Base-by-base conservation (phyloP, 345 rosid species). In the Camelina neglecta region DNA sequence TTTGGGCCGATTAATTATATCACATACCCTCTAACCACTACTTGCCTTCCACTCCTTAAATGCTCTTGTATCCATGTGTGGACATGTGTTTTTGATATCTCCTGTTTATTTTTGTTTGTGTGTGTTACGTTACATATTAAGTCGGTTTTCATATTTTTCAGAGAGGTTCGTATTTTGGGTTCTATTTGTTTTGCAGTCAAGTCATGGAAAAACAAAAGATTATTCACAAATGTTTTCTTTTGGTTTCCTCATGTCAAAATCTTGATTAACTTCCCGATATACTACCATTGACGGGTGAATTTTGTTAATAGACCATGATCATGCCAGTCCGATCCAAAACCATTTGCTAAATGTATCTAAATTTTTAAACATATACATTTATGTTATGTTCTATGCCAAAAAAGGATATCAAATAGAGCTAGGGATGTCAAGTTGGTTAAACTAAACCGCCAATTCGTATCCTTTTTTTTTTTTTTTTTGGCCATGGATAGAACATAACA, bases 21-120 rank as follows among this genome's bases (percentile, higher is more conserved):
- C 72, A 50, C 72, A 76, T 76, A 70, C 68, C 18, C 63, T 56
- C 81, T 71, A 77, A 77, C 76, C 21, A 72, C 81, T 64, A 70
- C 71, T 69, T 53, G 66, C 60, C 24, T 65, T 72, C 81, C 50
- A 59, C 73, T 65, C 54, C 33, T 58, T 77, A 13, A 77, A 72
- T 77, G 81, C 76, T 71, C 63, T 48, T 65, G 41, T 38, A 5
- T 60, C 73, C 76, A 71, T 71, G 49, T 65, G 73, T 59, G 67
- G 76, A 58, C 81, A 64, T 48, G 67, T 77, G 81, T 77, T 64
- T 65, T 26, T 7, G 10, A 15, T 57, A 16, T 77, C 59, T 56
- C 67, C 20, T 55, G 42, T 41, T 47, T 54, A 2, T 21, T 38
- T 35, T 8, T 55, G 10, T 21, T 21, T 67, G 60, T 21, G 31